A percentile compares a stretch with the other conserved stretches of the same genome.
Conservation (phyloP, 169 alveolate species). For the Plasmodium knowlesi region DNA sequence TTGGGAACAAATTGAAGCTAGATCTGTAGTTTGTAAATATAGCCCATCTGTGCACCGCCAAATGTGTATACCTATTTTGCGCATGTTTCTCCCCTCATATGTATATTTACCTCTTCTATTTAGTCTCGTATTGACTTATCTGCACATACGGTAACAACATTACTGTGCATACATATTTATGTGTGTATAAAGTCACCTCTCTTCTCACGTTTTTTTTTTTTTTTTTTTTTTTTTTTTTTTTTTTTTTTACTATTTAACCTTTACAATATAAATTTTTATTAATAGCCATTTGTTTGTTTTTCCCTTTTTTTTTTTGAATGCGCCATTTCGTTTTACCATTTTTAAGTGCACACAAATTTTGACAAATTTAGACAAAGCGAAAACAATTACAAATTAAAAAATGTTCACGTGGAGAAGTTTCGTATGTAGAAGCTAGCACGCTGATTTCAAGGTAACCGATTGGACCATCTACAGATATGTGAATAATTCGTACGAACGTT, state of each 20-base stretch:
- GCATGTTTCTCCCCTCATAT: conserved; percentile 1
- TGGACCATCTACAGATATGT: not conserved
- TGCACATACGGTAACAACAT: not conserved
- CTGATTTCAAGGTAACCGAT: not conserved
- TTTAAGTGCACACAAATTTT: not conserved
- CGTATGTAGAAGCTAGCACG: not conserved
- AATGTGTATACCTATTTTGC: not conserved
- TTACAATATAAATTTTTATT: conserved; percentile 7
- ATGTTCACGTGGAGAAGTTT: not conserved
- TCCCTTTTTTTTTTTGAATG: conserved; percentile 5
- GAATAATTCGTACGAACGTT: not conserved
- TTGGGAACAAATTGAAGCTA: conserved; percentile 80
- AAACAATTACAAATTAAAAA: not conserved
- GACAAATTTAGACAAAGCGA: not conserved
- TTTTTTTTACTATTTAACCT: not conserved
- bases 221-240: too few relatives aligned
- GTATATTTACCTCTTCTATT: not conserved
- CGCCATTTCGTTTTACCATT: conserved; percentile 5
- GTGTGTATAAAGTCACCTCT: not conserved
- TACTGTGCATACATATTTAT: conserved; percentile 10
- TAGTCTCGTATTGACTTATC: not conserved
- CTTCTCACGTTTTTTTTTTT: not conserved
- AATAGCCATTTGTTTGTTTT: conserved; percentile 19
- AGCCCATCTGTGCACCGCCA: not conserved
- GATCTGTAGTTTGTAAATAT: conserved; percentile 66